These are phyloP conservation scores for Setaria italica DNA, from an alignment of 202 grass and related monocot genomes.

Conservation along the genomic window DNA sequence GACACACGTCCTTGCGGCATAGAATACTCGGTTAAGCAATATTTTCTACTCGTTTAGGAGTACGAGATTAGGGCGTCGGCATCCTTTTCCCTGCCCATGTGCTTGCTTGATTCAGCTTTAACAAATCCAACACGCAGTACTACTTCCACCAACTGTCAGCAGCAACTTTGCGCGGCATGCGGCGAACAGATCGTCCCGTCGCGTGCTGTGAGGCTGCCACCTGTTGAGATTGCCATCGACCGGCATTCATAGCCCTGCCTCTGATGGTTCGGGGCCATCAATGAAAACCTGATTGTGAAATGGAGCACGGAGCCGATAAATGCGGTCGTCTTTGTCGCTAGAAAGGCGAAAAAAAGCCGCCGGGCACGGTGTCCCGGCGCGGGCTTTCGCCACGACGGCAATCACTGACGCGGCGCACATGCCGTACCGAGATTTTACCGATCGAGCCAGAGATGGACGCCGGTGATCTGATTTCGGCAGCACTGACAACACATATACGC, in stretches of 20 bases:
- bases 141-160: background rate
- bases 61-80: background rate
- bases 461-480: background rate
- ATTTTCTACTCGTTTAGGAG: background rate
- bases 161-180: background rate
- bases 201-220: slow-evolving; percentile 31
- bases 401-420: no score
- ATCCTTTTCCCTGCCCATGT: slow-evolving; percentile 39
- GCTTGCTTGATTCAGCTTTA: background rate
- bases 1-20: background rate
- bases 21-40: background rate
- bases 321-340: slow-evolving; percentile 8
- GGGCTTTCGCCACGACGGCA: background rate
- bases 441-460: background rate
- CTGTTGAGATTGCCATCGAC: slow-evolving; percentile 5
- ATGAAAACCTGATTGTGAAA: background rate
- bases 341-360: background rate
- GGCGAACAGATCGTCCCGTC: background rate
- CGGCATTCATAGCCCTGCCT: background rate
- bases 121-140: background rate
- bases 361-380: background rate
- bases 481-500: background rate
- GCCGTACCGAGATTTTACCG: no score
- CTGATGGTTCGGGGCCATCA: slow-evolving; percentile 33
- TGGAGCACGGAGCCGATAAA: background rate